These are phyloP conservation scores for Paramyrothecium roridum DNA, from an alignment of 2,329 filamentous ascomycete genomes.

Conservation along the genomic window DNA sequence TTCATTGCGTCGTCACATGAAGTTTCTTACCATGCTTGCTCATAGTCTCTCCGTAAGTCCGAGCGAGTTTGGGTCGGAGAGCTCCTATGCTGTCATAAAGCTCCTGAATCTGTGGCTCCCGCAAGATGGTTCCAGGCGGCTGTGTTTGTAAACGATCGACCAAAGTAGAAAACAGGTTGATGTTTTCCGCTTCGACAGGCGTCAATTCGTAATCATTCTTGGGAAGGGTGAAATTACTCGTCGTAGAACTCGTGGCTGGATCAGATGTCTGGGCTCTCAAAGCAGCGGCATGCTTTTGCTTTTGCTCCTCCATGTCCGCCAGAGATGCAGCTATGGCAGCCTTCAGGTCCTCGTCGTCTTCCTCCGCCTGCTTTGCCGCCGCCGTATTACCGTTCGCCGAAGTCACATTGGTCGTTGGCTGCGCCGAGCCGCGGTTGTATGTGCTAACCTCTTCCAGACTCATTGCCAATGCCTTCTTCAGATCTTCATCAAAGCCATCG, in stretches of 20 bases:
- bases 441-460: slow-evolving; percentile 89
- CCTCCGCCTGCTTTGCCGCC: slow-evolving; percentile 56
- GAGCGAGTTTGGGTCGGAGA: slow-evolving; percentile 85
- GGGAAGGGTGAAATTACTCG: slow-evolving; percentile 55
- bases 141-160: slow-evolving; percentile 95
- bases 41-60: slow-evolving; percentile 98
- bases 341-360: slow-evolving; percentile 90
- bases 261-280: slow-evolving; percentile 74
- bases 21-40: slow-evolving; percentile 79
- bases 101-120: slow-evolving; percentile 97
- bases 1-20: background rate
- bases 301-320: slow-evolving; percentile 97
- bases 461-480: slow-evolving; percentile 93
- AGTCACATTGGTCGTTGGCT: slow-evolving; percentile 44
- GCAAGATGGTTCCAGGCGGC: slow-evolving; percentile 89
- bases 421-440: slow-evolving; percentile 69
- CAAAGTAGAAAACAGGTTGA: slow-evolving; percentile 90
- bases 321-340: slow-evolving; percentile 93
- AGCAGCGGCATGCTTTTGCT: slow-evolving; percentile 80
- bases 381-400: slow-evolving; percentile 31
- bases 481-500: slow-evolving; percentile 88
- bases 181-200: slow-evolving; percentile 92
- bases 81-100: slow-evolving; percentile 96
- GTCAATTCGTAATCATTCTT: slow-evolving; percentile 96
- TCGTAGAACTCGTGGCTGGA: slow-evolving; percentile 26